phyloP scores from a whole-genome alignment of 2,329 filamentous ascomycete genomes.

The Beauveria medogensis region DNA sequence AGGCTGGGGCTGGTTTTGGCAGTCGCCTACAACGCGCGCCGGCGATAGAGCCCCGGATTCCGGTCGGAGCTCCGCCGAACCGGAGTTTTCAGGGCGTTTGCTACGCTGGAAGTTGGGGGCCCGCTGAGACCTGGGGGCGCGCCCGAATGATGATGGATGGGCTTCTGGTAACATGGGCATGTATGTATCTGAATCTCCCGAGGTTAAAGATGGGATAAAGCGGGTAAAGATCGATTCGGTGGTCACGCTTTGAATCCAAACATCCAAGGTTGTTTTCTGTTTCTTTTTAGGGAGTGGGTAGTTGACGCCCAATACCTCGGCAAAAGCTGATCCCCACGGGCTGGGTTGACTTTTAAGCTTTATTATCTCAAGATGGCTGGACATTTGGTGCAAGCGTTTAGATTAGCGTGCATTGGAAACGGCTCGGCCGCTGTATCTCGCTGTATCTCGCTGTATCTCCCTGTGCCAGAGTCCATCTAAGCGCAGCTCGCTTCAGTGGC shows the following conservation, averaged over 20 bases:
- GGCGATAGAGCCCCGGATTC: conserved; percentile 10
- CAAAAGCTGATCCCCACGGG: not conserved
- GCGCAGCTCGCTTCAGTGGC: no score
- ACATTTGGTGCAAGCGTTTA: not conserved
- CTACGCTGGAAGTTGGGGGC: no score
- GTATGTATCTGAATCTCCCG: not conserved
- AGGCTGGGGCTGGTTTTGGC: not conserved
- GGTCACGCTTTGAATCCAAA: no score
- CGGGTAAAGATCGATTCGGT: conserved; percentile 1
- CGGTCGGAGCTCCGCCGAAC: conserved; percentile 10
- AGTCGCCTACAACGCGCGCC: not conserved
- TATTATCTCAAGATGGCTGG: not conserved
- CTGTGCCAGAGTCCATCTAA: no score
- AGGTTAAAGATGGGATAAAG: conserved; percentile 6
- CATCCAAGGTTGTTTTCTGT: no score
- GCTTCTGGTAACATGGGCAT: no score
- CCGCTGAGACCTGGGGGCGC: no score
- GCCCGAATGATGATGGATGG: no score
- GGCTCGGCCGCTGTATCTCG: not conserved
- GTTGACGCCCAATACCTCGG: not conserved
- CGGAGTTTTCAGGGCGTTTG: conserved; percentile 3
- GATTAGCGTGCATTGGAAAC: not conserved
- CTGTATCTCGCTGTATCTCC: not conserved
- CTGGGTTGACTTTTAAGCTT: not conserved
- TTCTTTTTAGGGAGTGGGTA: not conserved